phyloP scores from a whole-genome alignment of 202 grass and related monocot species.

The Digitaria exilis region DNA sequence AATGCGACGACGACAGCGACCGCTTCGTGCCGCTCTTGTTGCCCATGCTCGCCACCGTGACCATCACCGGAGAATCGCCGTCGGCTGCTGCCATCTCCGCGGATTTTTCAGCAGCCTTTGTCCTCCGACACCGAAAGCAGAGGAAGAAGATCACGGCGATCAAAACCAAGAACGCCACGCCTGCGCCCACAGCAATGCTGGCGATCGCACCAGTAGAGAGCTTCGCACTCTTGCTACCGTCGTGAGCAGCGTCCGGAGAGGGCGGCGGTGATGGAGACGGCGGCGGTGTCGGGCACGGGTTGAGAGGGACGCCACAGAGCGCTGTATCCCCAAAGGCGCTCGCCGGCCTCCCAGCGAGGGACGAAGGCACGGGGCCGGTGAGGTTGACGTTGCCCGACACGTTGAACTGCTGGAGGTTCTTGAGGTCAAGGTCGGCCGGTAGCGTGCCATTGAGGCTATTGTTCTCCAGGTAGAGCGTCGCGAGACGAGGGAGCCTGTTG shows the following conservation, averaged over 20 bases:
- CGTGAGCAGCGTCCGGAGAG: neutral
- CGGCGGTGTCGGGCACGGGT: slow-evolving; percentile 33
- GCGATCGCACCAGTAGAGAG: slow-evolving; percentile 69
- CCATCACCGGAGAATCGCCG: slow-evolving; percentile 2
- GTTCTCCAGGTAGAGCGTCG: slow-evolving; percentile 43
- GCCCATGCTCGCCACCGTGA: slow-evolving; percentile 13
- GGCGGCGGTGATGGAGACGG: neutral
- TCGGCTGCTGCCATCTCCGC: neutral
- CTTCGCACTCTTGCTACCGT: slow-evolving; percentile 29
- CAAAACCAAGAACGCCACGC: slow-evolving; percentile 36
- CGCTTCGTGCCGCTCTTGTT: slow-evolving; percentile 14
- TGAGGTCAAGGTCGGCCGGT: slow-evolving; percentile 52
- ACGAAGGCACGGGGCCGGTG: slow-evolving; percentile 60
- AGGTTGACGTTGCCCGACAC: slow-evolving; percentile 59
- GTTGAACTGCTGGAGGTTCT: slow-evolving; percentile 57
- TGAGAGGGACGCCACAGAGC: slow-evolving; percentile 58
- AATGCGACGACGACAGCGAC: neutral
- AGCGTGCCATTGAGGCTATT: slow-evolving; percentile 59
- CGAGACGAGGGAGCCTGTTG: slow-evolving; percentile 54
- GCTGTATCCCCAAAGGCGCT: slow-evolving; percentile 51
- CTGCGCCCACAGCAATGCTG: slow-evolving; percentile 59
- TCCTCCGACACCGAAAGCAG: slow-evolving; percentile 26
- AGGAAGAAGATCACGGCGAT: slow-evolving; percentile 46
- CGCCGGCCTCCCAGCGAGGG: slow-evolving; percentile 33
- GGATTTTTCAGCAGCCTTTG: neutral